These are phyloP conservation scores for Eucalyptus polybractea DNA, from an alignment of 345 rosid species.

Conservation along the genomic window DNA sequence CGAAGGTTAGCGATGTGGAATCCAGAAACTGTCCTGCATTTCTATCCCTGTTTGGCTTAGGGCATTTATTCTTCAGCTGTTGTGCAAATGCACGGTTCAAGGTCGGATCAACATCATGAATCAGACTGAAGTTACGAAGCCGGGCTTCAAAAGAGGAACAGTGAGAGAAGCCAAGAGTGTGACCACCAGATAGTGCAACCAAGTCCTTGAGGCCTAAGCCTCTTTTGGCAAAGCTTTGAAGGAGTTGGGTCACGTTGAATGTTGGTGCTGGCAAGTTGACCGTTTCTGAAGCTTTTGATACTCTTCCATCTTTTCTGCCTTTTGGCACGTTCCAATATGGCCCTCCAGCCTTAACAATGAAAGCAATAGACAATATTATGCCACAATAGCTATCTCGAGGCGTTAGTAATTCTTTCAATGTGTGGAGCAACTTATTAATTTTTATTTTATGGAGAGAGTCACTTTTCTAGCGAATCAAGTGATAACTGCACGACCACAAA, in stretches of 20 bases:
- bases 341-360: slow-evolving; percentile 48
- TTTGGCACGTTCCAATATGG: slow-evolving; percentile 54
- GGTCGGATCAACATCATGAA: slow-evolving; percentile 50
- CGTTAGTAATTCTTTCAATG: neutral
- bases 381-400: neutral
- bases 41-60: slow-evolving; percentile 22
- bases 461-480: neutral
- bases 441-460: neutral
- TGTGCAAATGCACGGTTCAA: slow-evolving; percentile 34
- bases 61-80: slow-evolving; percentile 36
- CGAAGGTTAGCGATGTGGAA: slow-evolving; percentile 41
- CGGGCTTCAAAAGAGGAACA: slow-evolving; percentile 71
- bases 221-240: slow-evolving; percentile 55
- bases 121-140: slow-evolving; percentile 42
- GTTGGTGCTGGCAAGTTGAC: slow-evolving; percentile 64
- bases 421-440: neutral
- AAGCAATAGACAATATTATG: neutral
- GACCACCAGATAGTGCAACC: slow-evolving; percentile 81
- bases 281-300: slow-evolving; percentile 54
- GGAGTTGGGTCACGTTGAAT: slow-evolving; percentile 50
- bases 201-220: slow-evolving; percentile 61
- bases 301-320: slow-evolving; percentile 77
- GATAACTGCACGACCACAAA: neutral
- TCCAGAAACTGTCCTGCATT: slow-evolving; percentile 64
- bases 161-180: slow-evolving; percentile 70